Evolutionary conservation across 2,329 filamentous ascomycete species (phyloP).

Genomic region (Colletotrichum limetticola): DNA sequence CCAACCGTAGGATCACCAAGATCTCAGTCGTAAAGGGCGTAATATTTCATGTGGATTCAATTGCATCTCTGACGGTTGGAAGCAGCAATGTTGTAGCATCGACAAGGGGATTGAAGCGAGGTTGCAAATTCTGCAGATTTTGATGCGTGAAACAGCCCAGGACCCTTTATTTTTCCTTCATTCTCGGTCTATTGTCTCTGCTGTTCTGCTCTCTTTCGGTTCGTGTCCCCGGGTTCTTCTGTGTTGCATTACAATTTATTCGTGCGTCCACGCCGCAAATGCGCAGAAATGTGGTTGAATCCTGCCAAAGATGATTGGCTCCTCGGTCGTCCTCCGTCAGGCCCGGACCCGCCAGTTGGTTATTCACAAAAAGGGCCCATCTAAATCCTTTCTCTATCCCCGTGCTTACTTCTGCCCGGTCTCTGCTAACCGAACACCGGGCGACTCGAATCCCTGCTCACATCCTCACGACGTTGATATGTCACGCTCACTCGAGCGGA

Average conservation of each 20-base stretch:
- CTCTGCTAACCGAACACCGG: background rate
- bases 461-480: constrained; percentile 32
- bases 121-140: constrained; percentile 7
- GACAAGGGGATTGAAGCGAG: background rate
- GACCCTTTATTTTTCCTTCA: constrained; percentile 22
- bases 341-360: background rate
- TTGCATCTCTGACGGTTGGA: constrained; percentile 3
- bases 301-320: background rate
- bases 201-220: background rate
- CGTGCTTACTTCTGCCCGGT: background rate
- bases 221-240: background rate
- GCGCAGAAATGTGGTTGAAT: background rate
- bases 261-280: constrained; percentile 14
- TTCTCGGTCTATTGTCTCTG: background rate
- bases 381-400: background rate
- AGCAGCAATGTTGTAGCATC: background rate
- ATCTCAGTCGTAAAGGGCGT: background rate
- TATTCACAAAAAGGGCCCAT: background rate
- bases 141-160: constrained; percentile 29
- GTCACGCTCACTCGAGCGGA: constrained; percentile 37
- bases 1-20: background rate
- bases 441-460: background rate
- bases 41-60: background rate
- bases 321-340: constrained; percentile 8
- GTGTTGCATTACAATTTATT: constrained; percentile 11